Base-by-base conservation (phyloP, 192 early-diverging fungal species). In the Rhizoclosmatium sp. region DNA sequence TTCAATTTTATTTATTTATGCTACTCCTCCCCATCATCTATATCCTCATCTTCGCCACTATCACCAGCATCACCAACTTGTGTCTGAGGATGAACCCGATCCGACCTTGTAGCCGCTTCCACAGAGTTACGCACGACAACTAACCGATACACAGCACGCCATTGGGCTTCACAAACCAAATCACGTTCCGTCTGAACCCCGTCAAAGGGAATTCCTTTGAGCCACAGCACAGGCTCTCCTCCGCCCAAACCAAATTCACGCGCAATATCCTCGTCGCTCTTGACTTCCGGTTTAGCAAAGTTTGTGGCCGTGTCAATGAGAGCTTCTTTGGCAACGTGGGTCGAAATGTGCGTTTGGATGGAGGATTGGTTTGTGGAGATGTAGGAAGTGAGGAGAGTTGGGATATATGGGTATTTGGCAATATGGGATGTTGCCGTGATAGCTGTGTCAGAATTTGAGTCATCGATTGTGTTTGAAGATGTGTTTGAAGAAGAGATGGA, bases 121-220 rank as follows among this genome's bases (percentile, higher is more conserved):
- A 54, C 51, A 54, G 10, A 19, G 66, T 80, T 80, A 16, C 79
- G 56, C 4, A 67, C 47, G n/a, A 80, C 9, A 40, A 80, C 79
- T 44, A 80, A n/a, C 7, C 79, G 60, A 68, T 80, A 80, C 2
- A 80, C 61, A 21, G 70, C 51, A 14, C 79, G 71, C 79, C 79
- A 80, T 42, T 80, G 79, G 4, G 59, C 45, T 47, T 80, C 79
- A 64, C 79, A 80, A 7, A 80, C 79, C 39, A 78, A 49, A 67
- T 80, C 79, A 21, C 79, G 66, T 66, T 80, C 79, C n/a, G 79
- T 80, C 41, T 76, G 71, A 7, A 44, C 47, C 1, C 79, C 79
- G 45, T 47, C 74, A 79, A 80, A 80, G 10, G 79, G 79, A 65
- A 80, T 71, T 4, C 79, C 79, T 41, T 19, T 41, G 10, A 80